Evolutionary conservation across 805 yeast genomes (phyloP).

Genomic region (Kluyveromyces wickerhamii): DNA sequence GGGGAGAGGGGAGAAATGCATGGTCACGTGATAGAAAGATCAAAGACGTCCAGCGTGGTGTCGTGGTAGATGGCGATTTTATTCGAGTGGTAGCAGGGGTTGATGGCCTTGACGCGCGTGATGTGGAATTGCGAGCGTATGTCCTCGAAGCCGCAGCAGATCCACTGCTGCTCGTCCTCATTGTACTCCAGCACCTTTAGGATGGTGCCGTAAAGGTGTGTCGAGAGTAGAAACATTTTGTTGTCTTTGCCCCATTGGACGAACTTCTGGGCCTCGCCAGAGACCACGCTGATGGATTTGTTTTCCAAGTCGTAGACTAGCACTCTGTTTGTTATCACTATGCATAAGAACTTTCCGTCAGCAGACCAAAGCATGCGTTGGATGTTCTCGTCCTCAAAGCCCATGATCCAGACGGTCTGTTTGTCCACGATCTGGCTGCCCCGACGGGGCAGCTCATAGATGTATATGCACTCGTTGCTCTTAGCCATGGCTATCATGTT

Average conservation of each 20-base stretch:
- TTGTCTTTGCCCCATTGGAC: conserved; percentile 1
- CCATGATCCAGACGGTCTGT: background rate
- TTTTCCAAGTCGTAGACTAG: conserved; percentile 1
- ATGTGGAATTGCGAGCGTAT: conserved; percentile 4
- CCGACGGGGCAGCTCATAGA: background rate
- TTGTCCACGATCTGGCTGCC: background rate
- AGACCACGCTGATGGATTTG: conserved; percentile 1
- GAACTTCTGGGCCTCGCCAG: background rate
- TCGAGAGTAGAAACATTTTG: conserved; percentile 2
- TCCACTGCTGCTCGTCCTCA: conserved; percentile 4
- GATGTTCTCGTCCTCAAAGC: conserved; percentile 1
- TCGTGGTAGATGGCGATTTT: conserved; percentile 4
- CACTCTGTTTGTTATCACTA: conserved; percentile 3
- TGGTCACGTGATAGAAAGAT: conserved; percentile 2
- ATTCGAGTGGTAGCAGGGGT: background rate
- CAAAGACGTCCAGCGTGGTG: background rate
- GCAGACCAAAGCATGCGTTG: background rate
- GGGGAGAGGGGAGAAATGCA: background rate
- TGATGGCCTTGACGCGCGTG: background rate
- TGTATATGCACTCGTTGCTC: background rate
- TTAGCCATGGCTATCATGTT: conserved; percentile 1
- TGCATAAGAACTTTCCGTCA: background rate
- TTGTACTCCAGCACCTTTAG: conserved; percentile 2
- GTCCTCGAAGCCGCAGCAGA: conserved; percentile 5
- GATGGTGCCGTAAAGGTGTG: conserved; percentile 4